Evolutionary conservation across 257 asterid species (phyloP).

Genomic region (Jacaranda copaia): DNA sequence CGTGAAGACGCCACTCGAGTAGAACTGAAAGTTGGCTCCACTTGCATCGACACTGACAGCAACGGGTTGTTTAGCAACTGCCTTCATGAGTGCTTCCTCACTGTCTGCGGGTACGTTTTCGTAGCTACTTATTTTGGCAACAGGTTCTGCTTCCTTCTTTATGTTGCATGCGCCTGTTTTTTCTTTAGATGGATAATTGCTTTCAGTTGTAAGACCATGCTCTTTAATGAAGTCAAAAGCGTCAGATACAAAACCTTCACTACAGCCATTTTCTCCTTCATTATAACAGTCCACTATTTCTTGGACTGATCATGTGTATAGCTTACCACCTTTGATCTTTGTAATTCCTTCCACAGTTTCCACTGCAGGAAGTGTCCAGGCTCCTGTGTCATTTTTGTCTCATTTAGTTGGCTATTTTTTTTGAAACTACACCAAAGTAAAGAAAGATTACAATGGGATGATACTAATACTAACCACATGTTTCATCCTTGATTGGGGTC

Average conservation of each 20-base stretch:
- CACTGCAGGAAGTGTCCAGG: constrained; percentile 11
- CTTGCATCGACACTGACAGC: constrained; percentile 23
- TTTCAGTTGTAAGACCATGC: constrained; percentile 23
- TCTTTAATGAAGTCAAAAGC: constrained; percentile 24
- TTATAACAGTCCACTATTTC: constrained; percentile 22
- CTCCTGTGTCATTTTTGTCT: neutral
- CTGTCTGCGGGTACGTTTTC: constrained; percentile 19
- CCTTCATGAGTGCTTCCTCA: constrained; percentile 25
- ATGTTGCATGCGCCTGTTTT: neutral
- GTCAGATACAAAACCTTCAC: constrained; percentile 18
- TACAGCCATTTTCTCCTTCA: neutral
- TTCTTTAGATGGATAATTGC: constrained; percentile 21
- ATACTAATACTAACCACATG: neutral
- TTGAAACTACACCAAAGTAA: neutral
- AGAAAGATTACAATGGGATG: neutral
- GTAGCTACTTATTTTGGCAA: constrained; percentile 23
- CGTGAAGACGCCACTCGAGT: constrained; percentile 28
- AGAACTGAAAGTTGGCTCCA: constrained; percentile 11
- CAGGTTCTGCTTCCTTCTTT: constrained; percentile 33
- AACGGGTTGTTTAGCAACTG: constrained; percentile 29
- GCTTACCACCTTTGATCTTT: constrained; percentile 19
- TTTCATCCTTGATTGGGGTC: neutral
- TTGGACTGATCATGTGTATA: constrained; percentile 16
- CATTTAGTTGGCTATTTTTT: neutral
- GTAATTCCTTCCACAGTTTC: constrained; percentile 17